Percentiles rank a stretch among this genome's conserved stretches.
Evolutionary conservation across 768 basidiomycete species (phyloP).

Genomic region (Tricholoma furcatifolium): DNA sequence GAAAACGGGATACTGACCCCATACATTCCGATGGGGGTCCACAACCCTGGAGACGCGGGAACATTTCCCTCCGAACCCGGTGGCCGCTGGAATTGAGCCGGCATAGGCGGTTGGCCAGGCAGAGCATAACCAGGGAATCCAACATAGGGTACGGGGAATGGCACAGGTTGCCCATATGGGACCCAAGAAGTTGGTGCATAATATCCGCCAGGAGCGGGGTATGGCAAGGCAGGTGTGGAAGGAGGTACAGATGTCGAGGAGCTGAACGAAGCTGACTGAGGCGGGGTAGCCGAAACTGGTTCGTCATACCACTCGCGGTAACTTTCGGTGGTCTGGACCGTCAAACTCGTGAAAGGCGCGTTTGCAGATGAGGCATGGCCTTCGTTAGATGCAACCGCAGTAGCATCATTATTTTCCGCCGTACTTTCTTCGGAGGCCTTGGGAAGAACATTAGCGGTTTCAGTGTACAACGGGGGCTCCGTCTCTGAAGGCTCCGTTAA

Average conservation of each 20-base stretch:
- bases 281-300: slow-evolving; percentile 35
- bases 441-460: neutral
- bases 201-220: slow-evolving; percentile 39
- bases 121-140: slow-evolving; percentile 47
- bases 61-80: slow-evolving; percentile 37
- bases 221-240: slow-evolving; percentile 23
- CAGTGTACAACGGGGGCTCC: slow-evolving; percentile 15
- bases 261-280: slow-evolving; percentile 32
- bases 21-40: slow-evolving; percentile 43
- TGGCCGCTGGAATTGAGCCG: slow-evolving; percentile 30
- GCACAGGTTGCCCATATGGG: slow-evolving; percentile 48
- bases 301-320: slow-evolving; percentile 48
- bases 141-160: slow-evolving; percentile 52
- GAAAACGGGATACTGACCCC: slow-evolving; percentile 36
- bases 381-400: slow-evolving; percentile 11
- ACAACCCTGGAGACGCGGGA: slow-evolving; percentile 29
- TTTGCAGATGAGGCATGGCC: slow-evolving; percentile 19
- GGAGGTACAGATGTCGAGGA: slow-evolving; percentile 26
- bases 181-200: slow-evolving; percentile 55
- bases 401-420: neutral
- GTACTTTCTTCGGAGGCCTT: neutral
- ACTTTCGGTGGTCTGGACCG: slow-evolving; percentile 24
- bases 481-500: slow-evolving; percentile 1
- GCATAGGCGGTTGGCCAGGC: slow-evolving; percentile 24
- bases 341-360: slow-evolving; percentile 12